Evolutionary conservation across 2,329 filamentous ascomycete genomes (phyloP), one percentile per base, ranked within the genome.

Genomic region (Ceratocystis huliohia): DNA sequence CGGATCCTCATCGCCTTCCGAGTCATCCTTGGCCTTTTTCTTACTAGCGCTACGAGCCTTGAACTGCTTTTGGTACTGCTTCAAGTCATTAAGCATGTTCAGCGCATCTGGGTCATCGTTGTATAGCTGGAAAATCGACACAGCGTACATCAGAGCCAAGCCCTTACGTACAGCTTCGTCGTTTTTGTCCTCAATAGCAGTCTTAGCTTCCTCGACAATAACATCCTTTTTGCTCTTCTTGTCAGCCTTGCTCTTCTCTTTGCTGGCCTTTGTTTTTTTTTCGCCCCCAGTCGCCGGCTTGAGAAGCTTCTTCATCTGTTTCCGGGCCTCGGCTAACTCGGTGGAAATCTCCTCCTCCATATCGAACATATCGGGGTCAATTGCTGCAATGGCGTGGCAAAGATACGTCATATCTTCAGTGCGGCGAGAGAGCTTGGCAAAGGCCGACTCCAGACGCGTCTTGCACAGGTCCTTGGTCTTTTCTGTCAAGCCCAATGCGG

Each of bases 21-120:
- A 59, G 53, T 30, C 53, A 17, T 25, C 53, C 5, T 82, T 83
- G 0, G 78, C 75, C 71, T 84, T 79, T 48, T 83, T 76, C 69
- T 84, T 80, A 0, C 76, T 76, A 2, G 70, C 66, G 20, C 72
- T 73, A 25, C 72, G 73, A 63, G 80, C 78, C 70, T 85, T 81
- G 63, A 88, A 79, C 72, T 85, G 86, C 56, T 88, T 81, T 68
- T 87, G 88, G 74, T 88, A 91, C 68, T 87, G 80, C 70, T 88
- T 83, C n/a, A 96, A 80, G 71, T 96, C 93, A 65, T 88, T 84
- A 7, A 96, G 78, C 69, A 94, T 87, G 62, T 88, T 86, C 25
- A 96, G 82, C 0, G 91, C 89, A 73, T 97, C 94, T 0, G 88
- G 81, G 68, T 96, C 91, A 28, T 91, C 89, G 72, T 93, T 92